Percentiles rank a stretch among this genome's conserved stretches.
phyloP scores from a whole-genome alignment of 1,139 yeast genomes.

The Saccharomyces hybrid region DNA sequence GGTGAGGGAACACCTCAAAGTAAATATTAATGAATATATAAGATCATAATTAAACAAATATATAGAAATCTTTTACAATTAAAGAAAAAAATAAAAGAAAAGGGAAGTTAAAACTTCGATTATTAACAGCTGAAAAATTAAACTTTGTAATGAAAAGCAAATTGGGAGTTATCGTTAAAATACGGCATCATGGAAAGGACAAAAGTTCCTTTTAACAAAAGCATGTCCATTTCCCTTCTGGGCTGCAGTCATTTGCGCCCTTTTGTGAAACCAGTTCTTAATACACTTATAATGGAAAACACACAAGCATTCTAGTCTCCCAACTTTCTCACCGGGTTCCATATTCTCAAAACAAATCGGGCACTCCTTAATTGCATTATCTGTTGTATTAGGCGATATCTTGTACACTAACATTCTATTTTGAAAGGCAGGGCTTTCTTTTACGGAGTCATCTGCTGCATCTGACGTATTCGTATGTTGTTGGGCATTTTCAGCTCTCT shows the following conservation, averaged over 20 bases:
- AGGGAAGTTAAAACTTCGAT: neutral
- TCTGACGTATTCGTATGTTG: constrained; percentile 39
- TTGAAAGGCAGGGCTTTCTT: constrained; percentile 25
- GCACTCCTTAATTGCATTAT: constrained; percentile 57
- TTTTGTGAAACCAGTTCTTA: constrained; percentile 80
- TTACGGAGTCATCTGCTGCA: constrained; percentile 6
- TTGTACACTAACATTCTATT: constrained; percentile 84
- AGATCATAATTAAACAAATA: neutral
- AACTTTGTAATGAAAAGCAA: neutral
- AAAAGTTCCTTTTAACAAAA: constrained; percentile 15
- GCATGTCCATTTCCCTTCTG: constrained; percentile 4
- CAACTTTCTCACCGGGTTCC: constrained; percentile 79
- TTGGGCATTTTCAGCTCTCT: constrained; percentile 53
- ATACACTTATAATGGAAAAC: constrained; percentile 89
- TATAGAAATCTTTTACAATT: neutral
- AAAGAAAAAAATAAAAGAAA: neutral
- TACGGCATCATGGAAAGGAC: constrained; percentile 25
- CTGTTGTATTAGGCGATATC: constrained; percentile 45
- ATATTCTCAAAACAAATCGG: constrained; percentile 90
- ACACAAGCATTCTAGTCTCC: constrained; percentile 88
- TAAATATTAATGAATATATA: neutral
- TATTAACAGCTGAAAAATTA: neutral
- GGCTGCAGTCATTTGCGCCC: constrained; percentile 42
- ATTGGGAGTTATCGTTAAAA: neutral
- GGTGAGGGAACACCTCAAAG: neutral